Evolutionary conservation across 345 rosid species (phyloP).

Genomic region (Populus tremula): DNA sequence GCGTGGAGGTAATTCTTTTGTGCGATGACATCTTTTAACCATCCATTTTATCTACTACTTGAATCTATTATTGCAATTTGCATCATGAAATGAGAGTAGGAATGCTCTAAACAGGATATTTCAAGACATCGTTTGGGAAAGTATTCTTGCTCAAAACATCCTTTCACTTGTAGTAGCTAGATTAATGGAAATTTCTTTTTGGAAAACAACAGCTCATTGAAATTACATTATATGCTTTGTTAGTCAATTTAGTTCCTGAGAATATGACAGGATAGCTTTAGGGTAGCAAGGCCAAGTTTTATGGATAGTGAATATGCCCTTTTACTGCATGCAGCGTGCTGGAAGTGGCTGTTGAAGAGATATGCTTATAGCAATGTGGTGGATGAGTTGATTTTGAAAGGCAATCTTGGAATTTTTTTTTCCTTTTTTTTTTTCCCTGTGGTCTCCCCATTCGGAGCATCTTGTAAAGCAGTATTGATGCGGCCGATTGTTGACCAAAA

Average conservation of each 20-base stretch:
- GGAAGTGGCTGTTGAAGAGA: slow-evolving; percentile 37
- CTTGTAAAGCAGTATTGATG: slow-evolving; percentile 49
- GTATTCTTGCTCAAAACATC: background rate
- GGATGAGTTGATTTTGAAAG: slow-evolving; percentile 31
- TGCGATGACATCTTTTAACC: background rate
- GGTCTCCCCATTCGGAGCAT: slow-evolving; percentile 43
- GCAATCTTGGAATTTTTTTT: slow-evolving; percentile 16
- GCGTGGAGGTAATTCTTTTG: slow-evolving; percentile 41
- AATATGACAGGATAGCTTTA: background rate
- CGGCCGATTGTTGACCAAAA: slow-evolving; percentile 24
- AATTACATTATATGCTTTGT: background rate
- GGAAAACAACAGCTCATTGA: background rate
- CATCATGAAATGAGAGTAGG: background rate
- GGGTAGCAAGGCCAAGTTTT: background rate
- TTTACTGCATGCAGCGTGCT: slow-evolving; percentile 27
- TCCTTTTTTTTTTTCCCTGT: slow-evolving; percentile 15
- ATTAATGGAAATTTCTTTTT: background rate
- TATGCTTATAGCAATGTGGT: slow-evolving; percentile 25
- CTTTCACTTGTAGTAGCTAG: background rate
- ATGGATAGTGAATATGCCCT: slow-evolving; percentile 1
- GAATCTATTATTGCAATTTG: background rate
- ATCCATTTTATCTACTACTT: background rate
- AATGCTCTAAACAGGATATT: background rate
- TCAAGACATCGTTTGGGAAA: too few relatives aligned
- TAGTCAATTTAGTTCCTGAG: background rate